These are phyloP conservation scores for Chlorokybus atmophyticus DNA, from an alignment of 139 green algal genomes.

Conservation along the genomic window DNA sequence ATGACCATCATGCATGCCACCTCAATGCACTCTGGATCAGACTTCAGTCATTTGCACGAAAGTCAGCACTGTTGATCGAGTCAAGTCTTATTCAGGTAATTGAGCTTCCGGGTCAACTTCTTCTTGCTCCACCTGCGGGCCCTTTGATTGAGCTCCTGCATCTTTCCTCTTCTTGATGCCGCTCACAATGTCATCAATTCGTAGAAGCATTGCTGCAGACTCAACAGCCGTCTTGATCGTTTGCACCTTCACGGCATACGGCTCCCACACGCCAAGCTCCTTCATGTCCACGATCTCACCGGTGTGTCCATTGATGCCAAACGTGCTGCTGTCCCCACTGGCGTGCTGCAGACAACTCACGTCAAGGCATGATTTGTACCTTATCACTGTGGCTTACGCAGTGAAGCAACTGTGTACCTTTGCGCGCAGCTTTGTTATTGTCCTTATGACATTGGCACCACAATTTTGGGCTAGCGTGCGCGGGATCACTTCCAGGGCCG, in stretches of 20 bases:
- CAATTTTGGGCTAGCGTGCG: constrained; percentile 95
- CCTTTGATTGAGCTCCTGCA: constrained; percentile 13
- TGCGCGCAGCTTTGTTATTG: constrained; percentile 90
- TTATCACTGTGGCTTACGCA: no score
- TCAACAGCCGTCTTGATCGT: constrained; percentile 95
- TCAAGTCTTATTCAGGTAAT: no score
- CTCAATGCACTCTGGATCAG: no score
- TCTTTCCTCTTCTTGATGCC: constrained; percentile 71
- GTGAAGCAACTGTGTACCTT: constrained; percentile 34
- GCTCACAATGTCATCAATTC: constrained; percentile 97
- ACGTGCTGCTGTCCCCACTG: constrained; percentile 37
- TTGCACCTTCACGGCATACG: constrained; percentile 84
- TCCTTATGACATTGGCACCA: constrained; percentile 94
- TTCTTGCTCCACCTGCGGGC: constrained; percentile 37
- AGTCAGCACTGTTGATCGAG: no score
- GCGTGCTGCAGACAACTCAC: constrained; percentile 12
- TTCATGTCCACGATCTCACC: constrained; percentile 85
- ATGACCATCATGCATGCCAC: no score
- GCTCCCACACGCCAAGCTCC: constrained; percentile 91
- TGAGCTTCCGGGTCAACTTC: constrained; percentile 27
- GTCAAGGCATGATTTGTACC: background rate
- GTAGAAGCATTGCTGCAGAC: constrained; percentile 78
- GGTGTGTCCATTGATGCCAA: constrained; percentile 80
- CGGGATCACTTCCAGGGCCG: constrained; percentile 93
- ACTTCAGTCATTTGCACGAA: no score